These are phyloP conservation scores for Penicillium turbatum DNA, from an alignment of 495 filamentous ascomycete species.

Conservation along the genomic window DNA sequence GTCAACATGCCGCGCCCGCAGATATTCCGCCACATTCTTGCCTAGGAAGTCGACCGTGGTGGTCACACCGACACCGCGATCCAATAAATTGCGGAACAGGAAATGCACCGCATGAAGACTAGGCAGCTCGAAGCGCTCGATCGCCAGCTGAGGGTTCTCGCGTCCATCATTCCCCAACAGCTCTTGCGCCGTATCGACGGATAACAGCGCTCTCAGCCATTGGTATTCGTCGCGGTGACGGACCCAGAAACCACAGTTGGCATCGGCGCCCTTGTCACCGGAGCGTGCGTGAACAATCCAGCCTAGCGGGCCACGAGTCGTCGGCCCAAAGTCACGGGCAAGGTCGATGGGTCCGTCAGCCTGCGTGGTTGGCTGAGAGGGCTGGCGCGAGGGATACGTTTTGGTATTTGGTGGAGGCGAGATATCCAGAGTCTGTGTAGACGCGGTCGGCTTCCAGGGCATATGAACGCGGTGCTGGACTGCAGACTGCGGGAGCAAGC, in stretches of 20 bases:
- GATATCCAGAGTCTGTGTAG: conserved; percentile 26
- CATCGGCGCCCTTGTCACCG: conserved; percentile 51
- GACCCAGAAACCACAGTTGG: conserved; percentile 53
- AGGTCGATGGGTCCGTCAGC: conserved; percentile 10
- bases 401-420: conserved; percentile 29
- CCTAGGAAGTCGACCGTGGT: conserved; percentile 50
- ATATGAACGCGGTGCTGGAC: conserved; percentile 38
- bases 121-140: conserved; percentile 51
- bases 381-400: conserved; percentile 33
- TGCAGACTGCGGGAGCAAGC: conserved; percentile 35
- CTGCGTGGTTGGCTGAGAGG: conserved; percentile 23
- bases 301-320: conserved; percentile 40
- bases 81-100: conserved; percentile 51
- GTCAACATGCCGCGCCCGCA: conserved; percentile 47
- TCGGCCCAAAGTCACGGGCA: conserved; percentile 36
- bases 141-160: conserved; percentile 34
- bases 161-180: conserved; percentile 40
- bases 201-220: conserved; percentile 48
- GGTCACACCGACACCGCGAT: conserved; percentile 49
- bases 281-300: conserved; percentile 48
- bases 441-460: conserved; percentile 32
- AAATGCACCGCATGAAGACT: conserved; percentile 48
- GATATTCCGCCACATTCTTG: conserved; percentile 54
- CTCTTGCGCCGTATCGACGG: conserved; percentile 30
- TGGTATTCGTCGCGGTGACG: conserved; percentile 46